A percentile compares a stretch with the other conserved stretches of the same genome.
Conservation (phyloP, 2,329 filamentous ascomycete species). For the Penicillium sp. region DNA sequence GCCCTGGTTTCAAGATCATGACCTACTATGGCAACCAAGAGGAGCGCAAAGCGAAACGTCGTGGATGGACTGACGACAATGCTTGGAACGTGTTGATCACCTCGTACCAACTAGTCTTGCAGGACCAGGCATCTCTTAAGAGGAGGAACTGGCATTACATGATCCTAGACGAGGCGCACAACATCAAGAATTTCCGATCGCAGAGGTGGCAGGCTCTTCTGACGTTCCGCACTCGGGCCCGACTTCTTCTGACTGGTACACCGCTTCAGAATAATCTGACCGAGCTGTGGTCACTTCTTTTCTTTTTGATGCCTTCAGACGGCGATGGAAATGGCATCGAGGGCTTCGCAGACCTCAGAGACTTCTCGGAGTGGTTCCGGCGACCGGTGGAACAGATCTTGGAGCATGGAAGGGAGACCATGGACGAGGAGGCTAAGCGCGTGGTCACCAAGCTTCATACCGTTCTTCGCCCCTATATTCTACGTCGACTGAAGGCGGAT, state of each 20-base stretch:
- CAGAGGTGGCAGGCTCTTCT: constrained; percentile 95
- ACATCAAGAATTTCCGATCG: constrained; percentile 99
- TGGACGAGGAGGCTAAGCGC: constrained; percentile 89
- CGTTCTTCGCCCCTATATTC: constrained; percentile 85
- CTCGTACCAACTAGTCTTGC: constrained; percentile 92
- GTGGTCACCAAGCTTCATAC: constrained; percentile 94
- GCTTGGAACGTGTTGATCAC: constrained; percentile 98
- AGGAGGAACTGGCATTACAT: constrained; percentile 95
- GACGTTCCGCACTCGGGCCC: constrained; percentile 85
- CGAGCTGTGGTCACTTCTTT: constrained; percentile 93
- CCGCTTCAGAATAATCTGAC: constrained; percentile 96
- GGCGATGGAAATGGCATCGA: constrained; percentile 73
- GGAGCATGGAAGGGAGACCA: constrained; percentile 87
- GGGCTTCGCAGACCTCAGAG: constrained; percentile 89
- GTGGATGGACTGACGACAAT: constrained; percentile 91
- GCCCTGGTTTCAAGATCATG: constrained; percentile 95
- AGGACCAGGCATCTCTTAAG: constrained; percentile 93
- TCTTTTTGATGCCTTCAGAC: constrained; percentile 92
- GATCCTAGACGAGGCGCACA: constrained; percentile 96
- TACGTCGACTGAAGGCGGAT: constrained; percentile 89
- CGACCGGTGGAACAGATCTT: constrained; percentile 95
- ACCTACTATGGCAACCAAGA: constrained; percentile 95
- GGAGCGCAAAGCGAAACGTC: constrained; percentile 85
- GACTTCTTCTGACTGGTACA: constrained; percentile 87
- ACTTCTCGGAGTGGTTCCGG: constrained; percentile 95